Evolutionary conservation across 768 basidiomycete species (phyloP).

Genomic region (Russula emetica): DNA sequence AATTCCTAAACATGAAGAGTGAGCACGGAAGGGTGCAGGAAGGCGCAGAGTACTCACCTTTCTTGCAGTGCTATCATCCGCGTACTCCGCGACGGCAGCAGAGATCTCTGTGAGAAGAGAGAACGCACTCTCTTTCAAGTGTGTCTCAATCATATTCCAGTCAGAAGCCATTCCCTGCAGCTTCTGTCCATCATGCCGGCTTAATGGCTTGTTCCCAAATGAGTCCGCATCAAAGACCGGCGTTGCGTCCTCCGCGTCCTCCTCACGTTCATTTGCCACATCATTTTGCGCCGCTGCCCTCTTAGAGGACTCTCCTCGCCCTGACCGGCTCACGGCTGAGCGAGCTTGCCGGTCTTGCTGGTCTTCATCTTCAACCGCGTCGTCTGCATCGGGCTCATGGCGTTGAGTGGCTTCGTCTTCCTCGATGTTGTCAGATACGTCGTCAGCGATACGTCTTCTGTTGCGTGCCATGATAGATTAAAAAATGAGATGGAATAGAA

Average conservation of each 20-base stretch:
- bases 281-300: neutral
- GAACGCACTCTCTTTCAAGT: slow-evolving; percentile 44
- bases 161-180: slow-evolving; percentile 56
- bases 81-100: slow-evolving; percentile 56
- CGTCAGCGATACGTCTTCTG: slow-evolving; percentile 40
- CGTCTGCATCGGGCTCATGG: slow-evolving; percentile 35
- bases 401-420: slow-evolving; percentile 44
- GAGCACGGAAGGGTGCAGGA: neutral
- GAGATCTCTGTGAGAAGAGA: slow-evolving; percentile 50
- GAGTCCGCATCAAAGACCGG: slow-evolving; percentile 51
- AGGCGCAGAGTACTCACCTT: slow-evolving; percentile 40
- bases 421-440: slow-evolving; percentile 56
- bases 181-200: slow-evolving; percentile 47
- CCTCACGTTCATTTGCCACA: slow-evolving; percentile 31
- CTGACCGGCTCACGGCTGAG: slow-evolving; percentile 27
- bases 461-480: slow-evolving; percentile 40
- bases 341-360: slow-evolving; percentile 38
- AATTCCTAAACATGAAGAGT: slow-evolving; percentile 42
- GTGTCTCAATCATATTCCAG: slow-evolving; percentile 55
- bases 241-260: slow-evolving; percentile 36
- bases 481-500: neutral
- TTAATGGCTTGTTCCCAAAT: slow-evolving; percentile 65
- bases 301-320: neutral
- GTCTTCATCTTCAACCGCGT: slow-evolving; percentile 42
- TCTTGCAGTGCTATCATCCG: slow-evolving; percentile 48